Evolutionary conservation across 129 eudicot genomes (phyloP).

Genomic region (Rutidosis leptorrhynchoides): DNA sequence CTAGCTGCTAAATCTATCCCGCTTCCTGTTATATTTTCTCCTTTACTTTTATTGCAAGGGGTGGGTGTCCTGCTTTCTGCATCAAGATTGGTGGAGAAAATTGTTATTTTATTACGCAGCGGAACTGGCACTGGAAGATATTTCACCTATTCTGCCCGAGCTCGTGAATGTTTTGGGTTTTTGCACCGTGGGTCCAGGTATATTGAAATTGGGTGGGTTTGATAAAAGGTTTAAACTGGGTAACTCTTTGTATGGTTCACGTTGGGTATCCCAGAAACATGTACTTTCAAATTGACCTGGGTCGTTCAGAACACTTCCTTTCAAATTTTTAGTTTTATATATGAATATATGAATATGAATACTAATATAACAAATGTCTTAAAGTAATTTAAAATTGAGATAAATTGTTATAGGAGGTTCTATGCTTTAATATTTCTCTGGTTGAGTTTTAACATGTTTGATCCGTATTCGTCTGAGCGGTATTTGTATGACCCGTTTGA

Average conservation of each 20-base stretch:
- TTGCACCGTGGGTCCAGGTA: slow-evolving; percentile 92
- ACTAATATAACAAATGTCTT: not conserved
- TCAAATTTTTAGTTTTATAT: not conserved
- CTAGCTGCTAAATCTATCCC: slow-evolving; percentile 55
- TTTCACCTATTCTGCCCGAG: slow-evolving; percentile 54
- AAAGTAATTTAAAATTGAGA: not conserved
- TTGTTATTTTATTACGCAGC: slow-evolving; percentile 52
- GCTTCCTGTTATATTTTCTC: slow-evolving; percentile 71
- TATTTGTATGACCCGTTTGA: not conserved
- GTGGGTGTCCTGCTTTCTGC: slow-evolving; percentile 69
- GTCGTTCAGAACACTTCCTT: no score
- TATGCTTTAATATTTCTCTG: not conserved
- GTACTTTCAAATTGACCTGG: no score
- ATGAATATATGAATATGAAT: no score
- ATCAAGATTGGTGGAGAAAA: slow-evolving; percentile 75
- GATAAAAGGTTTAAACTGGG: not conserved
- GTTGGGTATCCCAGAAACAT: not conserved
- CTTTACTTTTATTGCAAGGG: slow-evolving; percentile 78
- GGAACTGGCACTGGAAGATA: slow-evolving; percentile 60
- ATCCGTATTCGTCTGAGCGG: not conserved
- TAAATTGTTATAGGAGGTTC: not conserved
- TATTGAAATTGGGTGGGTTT: not conserved
- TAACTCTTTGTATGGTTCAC: not conserved
- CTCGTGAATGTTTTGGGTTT: slow-evolving; percentile 68
- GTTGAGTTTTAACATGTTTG: no score